Percentiles rank a stretch among this genome's conserved stretches.
These are phyloP conservation scores for Osmozyma mogii DNA, from an alignment of 805 yeast genomes.

Conservation along the genomic window DNA sequence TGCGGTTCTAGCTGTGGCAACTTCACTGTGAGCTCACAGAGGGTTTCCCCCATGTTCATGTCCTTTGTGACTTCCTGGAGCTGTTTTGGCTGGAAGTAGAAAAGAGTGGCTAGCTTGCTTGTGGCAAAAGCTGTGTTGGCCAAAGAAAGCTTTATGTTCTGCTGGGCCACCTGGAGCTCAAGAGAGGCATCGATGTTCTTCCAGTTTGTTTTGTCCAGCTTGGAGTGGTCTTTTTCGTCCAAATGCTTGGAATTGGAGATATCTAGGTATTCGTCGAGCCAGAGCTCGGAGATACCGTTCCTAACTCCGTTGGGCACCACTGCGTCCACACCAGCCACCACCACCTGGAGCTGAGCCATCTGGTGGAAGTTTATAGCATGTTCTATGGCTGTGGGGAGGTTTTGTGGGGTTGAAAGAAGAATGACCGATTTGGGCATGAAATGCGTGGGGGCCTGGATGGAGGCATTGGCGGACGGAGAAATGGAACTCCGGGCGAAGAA, in stretches of 20 bases:
- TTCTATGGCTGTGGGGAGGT: constrained; percentile 23
- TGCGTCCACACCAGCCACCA: constrained; percentile 35
- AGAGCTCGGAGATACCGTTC: constrained; percentile 31
- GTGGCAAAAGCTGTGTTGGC: constrained; percentile 37
- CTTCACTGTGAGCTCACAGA: constrained; percentile 19
- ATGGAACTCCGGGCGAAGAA: too few relatives aligned
- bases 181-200: constrained; percentile 21
- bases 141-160: constrained; percentile 16
- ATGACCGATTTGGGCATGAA: constrained; percentile 23
- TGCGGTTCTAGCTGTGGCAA: constrained; percentile 15
- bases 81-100: constrained; percentile 18
- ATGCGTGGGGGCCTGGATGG: constrained; percentile 3
- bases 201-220: constrained; percentile 27
- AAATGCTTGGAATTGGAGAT: constrained; percentile 14
- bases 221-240: constrained; percentile 18
- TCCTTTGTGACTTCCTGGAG: constrained; percentile 4
- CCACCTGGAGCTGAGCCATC: constrained; percentile 21
- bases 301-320: constrained; percentile 24
- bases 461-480: constrained; percentile 4
- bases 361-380: constrained; percentile 21
- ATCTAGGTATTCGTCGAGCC: constrained; percentile 23
- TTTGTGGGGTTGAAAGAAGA: constrained; percentile 29
- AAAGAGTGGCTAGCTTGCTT: constrained; percentile 26
- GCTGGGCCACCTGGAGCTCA: constrained; percentile 10
- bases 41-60: constrained; percentile 20